Evolutionary conservation across 306 rosid species (phyloP).

Genomic region (Glycine latifolia): DNA sequence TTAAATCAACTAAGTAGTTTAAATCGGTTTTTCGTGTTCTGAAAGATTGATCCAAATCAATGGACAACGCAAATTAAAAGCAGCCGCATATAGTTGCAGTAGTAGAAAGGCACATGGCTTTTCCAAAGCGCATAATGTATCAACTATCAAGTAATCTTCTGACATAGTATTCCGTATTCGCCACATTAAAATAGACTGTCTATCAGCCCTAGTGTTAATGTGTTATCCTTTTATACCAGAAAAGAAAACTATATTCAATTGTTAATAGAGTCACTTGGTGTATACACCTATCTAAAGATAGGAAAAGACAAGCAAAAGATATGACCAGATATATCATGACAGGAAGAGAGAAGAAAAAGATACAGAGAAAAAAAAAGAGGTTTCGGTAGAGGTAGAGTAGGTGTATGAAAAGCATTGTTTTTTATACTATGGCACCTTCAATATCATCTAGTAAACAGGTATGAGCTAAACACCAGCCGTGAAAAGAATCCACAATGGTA

Average conservation of each 20-base stretch:
- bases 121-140: background rate
- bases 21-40: background rate
- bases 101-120: background rate
- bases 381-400: background rate
- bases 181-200: too few relatives aligned
- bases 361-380: background rate
- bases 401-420: background rate
- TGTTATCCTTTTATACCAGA: too few relatives aligned
- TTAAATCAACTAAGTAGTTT: background rate
- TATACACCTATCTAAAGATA: background rate
- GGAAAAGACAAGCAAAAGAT: too few relatives aligned
- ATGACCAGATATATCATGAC: too few relatives aligned
- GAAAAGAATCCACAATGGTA: constrained; percentile 18
- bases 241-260: too few relatives aligned
- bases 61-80: background rate
- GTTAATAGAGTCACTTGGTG: background rate
- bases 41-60: background rate
- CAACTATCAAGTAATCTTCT: too few relatives aligned
- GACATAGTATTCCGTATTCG: background rate
- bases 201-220: too few relatives aligned
- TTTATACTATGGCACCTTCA: constrained; percentile 26
- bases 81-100: background rate
- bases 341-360: background rate
- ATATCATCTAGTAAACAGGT: constrained; percentile 4
- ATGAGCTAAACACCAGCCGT: constrained; percentile 18